These are phyloP conservation scores for Escovopsis sp. DNA, from an alignment of 2,329 filamentous ascomycete genomes.

Conservation along the genomic window DNA sequence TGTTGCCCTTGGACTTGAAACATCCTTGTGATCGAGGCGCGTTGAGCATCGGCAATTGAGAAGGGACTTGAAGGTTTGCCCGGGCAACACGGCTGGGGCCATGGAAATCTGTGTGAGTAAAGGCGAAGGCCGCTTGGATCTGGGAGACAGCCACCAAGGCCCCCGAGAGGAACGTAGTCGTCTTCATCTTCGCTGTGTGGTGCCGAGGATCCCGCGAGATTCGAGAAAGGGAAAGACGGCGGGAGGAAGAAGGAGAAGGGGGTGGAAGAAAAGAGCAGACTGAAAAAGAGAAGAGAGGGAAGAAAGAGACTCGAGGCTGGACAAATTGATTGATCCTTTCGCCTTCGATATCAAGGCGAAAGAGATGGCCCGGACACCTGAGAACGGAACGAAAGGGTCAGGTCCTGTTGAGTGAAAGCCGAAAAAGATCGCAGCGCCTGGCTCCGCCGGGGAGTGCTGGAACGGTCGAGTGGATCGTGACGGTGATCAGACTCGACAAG, in stretches of 20 bases:
- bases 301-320: slow-evolving; percentile 1
- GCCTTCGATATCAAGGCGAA: too few relatives aligned
- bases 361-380: too few relatives aligned
- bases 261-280: slow-evolving; percentile 1
- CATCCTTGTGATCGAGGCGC: slow-evolving; percentile 34
- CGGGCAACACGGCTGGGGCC: slow-evolving; percentile 2
- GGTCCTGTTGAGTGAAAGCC: too few relatives aligned
- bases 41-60: slow-evolving; percentile 20
- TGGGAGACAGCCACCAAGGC: slow-evolving; percentile 16
- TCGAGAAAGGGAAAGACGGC: slow-evolving; percentile 8
- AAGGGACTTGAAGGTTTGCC: slow-evolving; percentile 18
- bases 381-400: too few relatives aligned
- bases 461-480: too few relatives aligned
- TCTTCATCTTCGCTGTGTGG: slow-evolving; percentile 15
- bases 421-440: too few relatives aligned
- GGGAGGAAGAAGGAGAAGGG: slow-evolving; percentile 2
- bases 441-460: too few relatives aligned
- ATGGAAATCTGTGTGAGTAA: slow-evolving; percentile 3
- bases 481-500: background rate
- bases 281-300: background rate
- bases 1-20: slow-evolving; percentile 28
- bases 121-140: slow-evolving; percentile 10
- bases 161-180: slow-evolving; percentile 13
- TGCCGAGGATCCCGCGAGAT: background rate
- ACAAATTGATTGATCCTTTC: too few relatives aligned